These are phyloP conservation scores for Cucurbitaria berberidis DNA, from an alignment of 2,329 filamentous ascomycete genomes.

Conservation along the genomic window DNA sequence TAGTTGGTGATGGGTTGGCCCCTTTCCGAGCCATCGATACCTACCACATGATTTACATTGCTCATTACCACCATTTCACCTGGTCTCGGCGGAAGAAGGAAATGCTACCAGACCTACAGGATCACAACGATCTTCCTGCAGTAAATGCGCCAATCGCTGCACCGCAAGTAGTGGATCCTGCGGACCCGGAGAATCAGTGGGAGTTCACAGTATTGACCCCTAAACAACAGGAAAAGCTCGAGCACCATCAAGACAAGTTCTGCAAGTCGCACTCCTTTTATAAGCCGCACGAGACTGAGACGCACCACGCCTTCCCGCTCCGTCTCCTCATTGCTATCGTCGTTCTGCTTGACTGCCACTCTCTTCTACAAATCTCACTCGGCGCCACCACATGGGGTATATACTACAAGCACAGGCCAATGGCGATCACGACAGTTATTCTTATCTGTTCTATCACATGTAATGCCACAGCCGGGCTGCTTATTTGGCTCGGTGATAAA, in stretches of 20 bases:
- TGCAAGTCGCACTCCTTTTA: slow-evolving; percentile 86
- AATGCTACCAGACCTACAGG: slow-evolving; percentile 65
- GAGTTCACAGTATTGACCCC: slow-evolving; percentile 67
- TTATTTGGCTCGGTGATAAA: slow-evolving; percentile 78
- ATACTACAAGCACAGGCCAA: slow-evolving; percentile 70
- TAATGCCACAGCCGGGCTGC: slow-evolving; percentile 76
- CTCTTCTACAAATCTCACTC: slow-evolving; percentile 78
- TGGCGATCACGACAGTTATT: slow-evolving; percentile 79
- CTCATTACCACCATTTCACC: slow-evolving; percentile 71
- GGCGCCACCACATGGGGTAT: slow-evolving; percentile 82
- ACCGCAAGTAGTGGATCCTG: slow-evolving; percentile 45
- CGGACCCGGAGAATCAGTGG: slow-evolving; percentile 45
- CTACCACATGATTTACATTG: slow-evolving; percentile 85
- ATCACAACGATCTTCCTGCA: slow-evolving; percentile 71
- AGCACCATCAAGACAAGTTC: slow-evolving; percentile 81
- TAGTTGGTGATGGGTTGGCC: slow-evolving; percentile 67
- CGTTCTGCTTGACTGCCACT: slow-evolving; percentile 80
- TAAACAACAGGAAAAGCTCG: slow-evolving; percentile 70
- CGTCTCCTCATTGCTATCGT: slow-evolving; percentile 76
- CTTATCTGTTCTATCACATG: slow-evolving; percentile 78
- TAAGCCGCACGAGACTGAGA: slow-evolving; percentile 84
- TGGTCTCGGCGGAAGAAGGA: slow-evolving; percentile 70
- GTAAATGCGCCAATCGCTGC: slow-evolving; percentile 52
- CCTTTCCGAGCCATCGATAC: slow-evolving; percentile 81
- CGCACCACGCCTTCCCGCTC: slow-evolving; percentile 79